These are phyloP conservation scores for Tilletia horrida DNA, from an alignment of 1,284 basidiomycete genomes.

Conservation along the genomic window DNA sequence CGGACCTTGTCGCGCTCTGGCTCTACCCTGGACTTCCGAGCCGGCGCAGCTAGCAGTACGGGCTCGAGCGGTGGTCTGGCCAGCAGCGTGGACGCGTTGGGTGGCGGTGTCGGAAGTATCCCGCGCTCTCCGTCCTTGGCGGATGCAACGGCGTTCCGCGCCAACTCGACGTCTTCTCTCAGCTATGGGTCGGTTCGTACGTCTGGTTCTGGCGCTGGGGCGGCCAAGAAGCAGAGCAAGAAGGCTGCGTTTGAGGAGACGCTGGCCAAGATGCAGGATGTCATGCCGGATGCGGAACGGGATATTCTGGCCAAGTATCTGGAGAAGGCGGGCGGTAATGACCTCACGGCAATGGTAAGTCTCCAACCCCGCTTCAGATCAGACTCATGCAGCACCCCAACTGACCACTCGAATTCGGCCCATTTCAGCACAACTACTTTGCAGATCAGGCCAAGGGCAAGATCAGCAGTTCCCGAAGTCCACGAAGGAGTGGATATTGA, in stretches of 20 bases:
- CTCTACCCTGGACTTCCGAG: not conserved
- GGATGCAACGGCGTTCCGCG: conserved; percentile 16
- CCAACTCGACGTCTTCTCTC: not conserved
- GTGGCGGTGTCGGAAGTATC: not conserved
- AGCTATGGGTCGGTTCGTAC: conserved; percentile 2
- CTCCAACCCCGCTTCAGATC: not conserved
- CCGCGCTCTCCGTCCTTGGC: conserved; percentile 3
- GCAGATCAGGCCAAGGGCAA: conserved; percentile 16
- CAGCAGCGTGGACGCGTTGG: not conserved
- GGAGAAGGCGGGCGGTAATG: conserved; percentile 38
- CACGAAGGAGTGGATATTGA: not conserved
- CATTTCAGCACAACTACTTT: conserved; percentile 16
- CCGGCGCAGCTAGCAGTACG: not conserved
- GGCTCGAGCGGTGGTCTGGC: not conserved
- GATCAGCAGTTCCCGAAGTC: not conserved
- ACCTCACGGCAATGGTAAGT: conserved; percentile 35
- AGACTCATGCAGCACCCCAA: not conserved
- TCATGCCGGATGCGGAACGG: conserved; percentile 43
- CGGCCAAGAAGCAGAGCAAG: conserved; percentile 7
- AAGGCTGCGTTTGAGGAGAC: conserved; percentile 26
- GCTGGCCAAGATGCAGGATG: conserved; percentile 36
- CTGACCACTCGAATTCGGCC: too few species aligned
- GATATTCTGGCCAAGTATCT: conserved; percentile 35
- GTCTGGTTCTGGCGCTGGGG: not conserved
- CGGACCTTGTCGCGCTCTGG: conserved; percentile 9